Conservation (phyloP, 768 basidiomycete genomes). For the Lentinula sp. region DNA sequence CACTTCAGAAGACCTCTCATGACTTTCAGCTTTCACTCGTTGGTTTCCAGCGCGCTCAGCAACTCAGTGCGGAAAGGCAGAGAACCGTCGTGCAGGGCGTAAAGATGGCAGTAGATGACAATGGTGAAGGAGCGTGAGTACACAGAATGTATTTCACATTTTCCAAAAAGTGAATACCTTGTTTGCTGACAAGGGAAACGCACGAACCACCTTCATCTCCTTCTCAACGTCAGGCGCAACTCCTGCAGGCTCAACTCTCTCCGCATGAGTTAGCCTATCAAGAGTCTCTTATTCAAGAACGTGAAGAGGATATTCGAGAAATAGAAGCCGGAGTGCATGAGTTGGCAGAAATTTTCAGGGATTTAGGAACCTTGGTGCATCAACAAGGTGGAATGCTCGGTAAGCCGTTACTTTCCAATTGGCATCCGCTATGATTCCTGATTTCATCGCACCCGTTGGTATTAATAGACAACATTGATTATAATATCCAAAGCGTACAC, state of each 20-base stretch:
- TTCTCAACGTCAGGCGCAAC: conserved; percentile 63
- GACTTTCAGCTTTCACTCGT: conserved; percentile 88
- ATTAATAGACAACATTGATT: conserved; percentile 83
- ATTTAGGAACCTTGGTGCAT: conserved; percentile 88
- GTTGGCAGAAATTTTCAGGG: conserved; percentile 92
- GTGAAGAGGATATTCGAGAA: conserved; percentile 91
- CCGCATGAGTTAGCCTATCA: conserved; percentile 94
- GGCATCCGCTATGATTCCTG: background rate
- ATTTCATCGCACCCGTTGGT: background rate
- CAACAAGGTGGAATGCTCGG: conserved; percentile 96
- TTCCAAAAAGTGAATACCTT: background rate
- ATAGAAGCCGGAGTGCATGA: conserved; percentile 98
- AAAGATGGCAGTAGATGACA: conserved; percentile 78
- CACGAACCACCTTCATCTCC: conserved; percentile 37
- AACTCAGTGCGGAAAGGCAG: conserved; percentile 85
- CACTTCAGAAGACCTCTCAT: conserved; percentile 87
- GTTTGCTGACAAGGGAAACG: conserved; percentile 11
- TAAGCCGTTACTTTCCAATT: conserved; percentile 19
- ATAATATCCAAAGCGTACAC: conserved; percentile 84
- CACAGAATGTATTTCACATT: background rate
- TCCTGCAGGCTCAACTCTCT: conserved; percentile 68
- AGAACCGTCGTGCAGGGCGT: conserved; percentile 84
- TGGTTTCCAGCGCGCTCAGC: conserved; percentile 89
- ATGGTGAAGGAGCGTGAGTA: conserved; percentile 17
- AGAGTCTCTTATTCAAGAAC: conserved; percentile 90